Conservation (phyloP, 2,329 filamentous ascomycete genomes). For the Venturia carpophila region DNA sequence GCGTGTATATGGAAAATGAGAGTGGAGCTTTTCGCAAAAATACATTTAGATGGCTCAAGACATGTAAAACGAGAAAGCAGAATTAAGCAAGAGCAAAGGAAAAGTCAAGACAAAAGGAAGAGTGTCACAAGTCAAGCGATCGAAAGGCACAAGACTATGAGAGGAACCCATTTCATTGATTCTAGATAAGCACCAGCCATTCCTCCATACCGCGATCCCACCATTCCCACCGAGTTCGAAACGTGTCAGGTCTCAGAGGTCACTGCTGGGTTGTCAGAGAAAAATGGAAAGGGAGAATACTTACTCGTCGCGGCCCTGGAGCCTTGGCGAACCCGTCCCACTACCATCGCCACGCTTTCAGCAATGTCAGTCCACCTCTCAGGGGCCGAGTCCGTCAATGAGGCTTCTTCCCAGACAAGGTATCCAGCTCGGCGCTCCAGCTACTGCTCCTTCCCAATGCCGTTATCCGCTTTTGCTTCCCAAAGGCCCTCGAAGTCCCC, state of each 20-base stretch:
- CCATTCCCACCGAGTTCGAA: background rate
- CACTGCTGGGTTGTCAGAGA: conserved; percentile 6
- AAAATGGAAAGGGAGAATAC: background rate
- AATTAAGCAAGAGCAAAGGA: background rate
- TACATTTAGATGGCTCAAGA: no score
- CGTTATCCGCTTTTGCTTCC: background rate
- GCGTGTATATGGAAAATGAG: no score
- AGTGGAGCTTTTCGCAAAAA: no score
- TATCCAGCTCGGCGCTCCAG: background rate
- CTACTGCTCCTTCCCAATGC: background rate
- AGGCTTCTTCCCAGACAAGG: conserved; percentile 8
- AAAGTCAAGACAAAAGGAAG: background rate
- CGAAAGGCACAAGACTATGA: background rate
- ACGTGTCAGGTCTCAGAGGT: conserved; percentile 11
- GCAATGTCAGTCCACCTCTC: conserved; percentile 5
- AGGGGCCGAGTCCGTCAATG: background rate
- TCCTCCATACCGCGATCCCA: background rate
- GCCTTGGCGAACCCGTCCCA: background rate
- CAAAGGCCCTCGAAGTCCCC: conserved; percentile 3
- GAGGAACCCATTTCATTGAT: background rate
- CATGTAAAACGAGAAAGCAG: no score
- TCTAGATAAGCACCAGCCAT: background rate
- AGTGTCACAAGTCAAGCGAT: background rate
- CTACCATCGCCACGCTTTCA: background rate
- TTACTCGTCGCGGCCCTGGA: background rate